Percentiles rank a stretch among this genome's conserved stretches.
These are phyloP conservation scores for Claviceps monticola DNA, from an alignment of 2,329 filamentous ascomycete species.

Conservation along the genomic window DNA sequence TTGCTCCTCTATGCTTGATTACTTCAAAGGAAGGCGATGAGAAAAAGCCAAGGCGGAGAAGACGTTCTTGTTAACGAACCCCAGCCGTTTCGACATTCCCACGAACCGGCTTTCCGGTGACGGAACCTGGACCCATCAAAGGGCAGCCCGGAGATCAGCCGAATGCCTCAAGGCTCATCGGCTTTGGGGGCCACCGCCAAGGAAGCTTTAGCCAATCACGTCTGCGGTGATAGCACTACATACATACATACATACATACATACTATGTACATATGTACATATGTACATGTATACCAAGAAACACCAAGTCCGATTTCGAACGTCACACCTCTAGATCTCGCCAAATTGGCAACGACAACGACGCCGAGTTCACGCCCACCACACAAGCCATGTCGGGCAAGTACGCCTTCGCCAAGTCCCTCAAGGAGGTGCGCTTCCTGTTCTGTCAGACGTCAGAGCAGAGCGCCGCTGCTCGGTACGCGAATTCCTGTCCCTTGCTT, in stretches of 20 bases:
- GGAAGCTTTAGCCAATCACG: too few relatives aligned
- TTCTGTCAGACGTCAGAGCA: conserved; percentile 92
- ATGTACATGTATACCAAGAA: too few relatives aligned
- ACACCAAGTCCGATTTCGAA: too few relatives aligned
- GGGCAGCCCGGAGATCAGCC: not conserved
- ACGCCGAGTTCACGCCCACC: not conserved
- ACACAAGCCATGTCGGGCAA: conserved; percentile 67
- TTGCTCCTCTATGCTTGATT: not conserved
- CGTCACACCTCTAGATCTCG: not conserved
- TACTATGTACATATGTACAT: too few relatives aligned
- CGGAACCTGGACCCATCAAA: not conserved
- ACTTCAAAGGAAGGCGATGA: not conserved
- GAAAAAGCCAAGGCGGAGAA: not conserved
- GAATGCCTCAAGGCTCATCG: not conserved
- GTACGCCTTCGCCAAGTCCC: conserved; percentile 76
- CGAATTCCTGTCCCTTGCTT: conserved; percentile 5
- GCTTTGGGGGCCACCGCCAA: too few relatives aligned
- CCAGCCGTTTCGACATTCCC: too few relatives aligned
- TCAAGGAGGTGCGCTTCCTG: conserved; percentile 94
- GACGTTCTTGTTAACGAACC: too few relatives aligned
- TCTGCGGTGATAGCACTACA: too few relatives aligned
- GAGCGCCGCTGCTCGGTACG: conserved; percentile 77
- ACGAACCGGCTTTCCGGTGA: not conserved
- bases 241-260: too few relatives aligned
- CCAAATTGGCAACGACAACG: conserved; percentile 1